Base-by-base conservation (phyloP, 2,329 filamentous ascomycete species). In the Allantophomopsis lycopodina region DNA sequence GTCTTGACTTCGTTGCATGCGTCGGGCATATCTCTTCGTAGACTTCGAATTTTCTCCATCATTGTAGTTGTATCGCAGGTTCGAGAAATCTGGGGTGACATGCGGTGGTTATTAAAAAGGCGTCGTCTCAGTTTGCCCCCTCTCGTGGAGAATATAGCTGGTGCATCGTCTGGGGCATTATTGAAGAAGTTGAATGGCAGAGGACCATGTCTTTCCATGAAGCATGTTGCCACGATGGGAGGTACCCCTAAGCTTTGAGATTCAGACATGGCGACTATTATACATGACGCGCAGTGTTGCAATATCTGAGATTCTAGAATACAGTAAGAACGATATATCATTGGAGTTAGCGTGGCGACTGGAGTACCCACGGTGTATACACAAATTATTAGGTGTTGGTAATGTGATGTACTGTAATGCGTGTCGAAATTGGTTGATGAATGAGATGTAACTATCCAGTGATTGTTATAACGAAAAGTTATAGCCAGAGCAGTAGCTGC, bases 81-180 rank as follows among this genome's bases (percentile, higher is more conserved):
- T 33, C 44, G 47, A 14, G 39, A 20, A 15, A 49, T 39, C 11
- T 18, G 32, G 12, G 37, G 31, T 31, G 15, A 33, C 21, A 33
- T 40, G 3, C 23, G 23, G n/a, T 39, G 23, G 15, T 18, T n/a
- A 10, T 42, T 42, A 11, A 40, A 8, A 13, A 28, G 31, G 16
- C 48, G 42, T 35, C 46, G 44, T 33, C 35, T 32, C 2, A 34
- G 28, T 15, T 16, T 32, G 30, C 50, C 41, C 13, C 21, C 15
- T 2, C 40, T 28, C 13, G 50, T 53, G 4, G 50, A 53, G 32
- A 53, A 50, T 20, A 38, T 30, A 13, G 50, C 47, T 7, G 40
- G 40, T 16, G 41, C 41, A 33, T 41, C 16, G 7, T 30, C 5
- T 4, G 34, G 42, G 36, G 46, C 32, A 11, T 46, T 36, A 37